Base-by-base conservation (phyloP, 441 rosid genomes). In the Gossypium trilobum region DNA sequence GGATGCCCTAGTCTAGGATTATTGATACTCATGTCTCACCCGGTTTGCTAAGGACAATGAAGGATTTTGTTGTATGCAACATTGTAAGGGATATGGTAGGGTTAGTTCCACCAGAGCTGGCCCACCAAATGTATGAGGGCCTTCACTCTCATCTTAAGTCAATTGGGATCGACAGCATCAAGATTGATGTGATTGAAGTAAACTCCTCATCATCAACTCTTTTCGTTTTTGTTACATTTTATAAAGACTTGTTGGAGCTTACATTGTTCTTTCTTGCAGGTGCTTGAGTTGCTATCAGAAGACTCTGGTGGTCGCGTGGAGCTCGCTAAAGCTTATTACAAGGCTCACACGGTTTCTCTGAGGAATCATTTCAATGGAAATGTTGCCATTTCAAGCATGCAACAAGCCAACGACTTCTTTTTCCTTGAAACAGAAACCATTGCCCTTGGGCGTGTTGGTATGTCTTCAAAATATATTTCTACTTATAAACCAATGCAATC, bases 141-240 rank as follows among this genome's bases (percentile, higher is more conserved):
- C 82, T 91, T 44, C 93, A 93, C 70, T 84, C 95, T 22, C 91
- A 89, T 55, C 73, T 93, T 42, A 77, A 82, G 60, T 73, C 60
- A 10, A 82, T 64, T 3, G 96, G 96, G 17, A 82, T 93, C 63
- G 95, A 93, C 75, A 96, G 97, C 22, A 90, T 90, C 77, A 93
- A 91, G 75, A 90, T 93, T n/a, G 93, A 93, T 81, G 92, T 89
- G 70, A 87, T 88, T 63, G 95, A 93, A 17, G 98, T 91, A 86
- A 88, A 89, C 75, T 2, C 8, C 8, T 9, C 2, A 17, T 29
- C 8, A 33, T 6, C 39, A 33, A 33, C 23, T 16, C 51, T 17
- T 27, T 33, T 33, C 2, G 0, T 46, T 46, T 46, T 6, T 33
- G 9, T 33, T 33, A 33, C 8, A 33, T 33, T 33, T 33, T 33